Percentiles rank a stretch among this genome's conserved stretches.
Conservation (phyloP, 1,284 basidiomycete genomes). For the Mycena citricolor region DNA sequence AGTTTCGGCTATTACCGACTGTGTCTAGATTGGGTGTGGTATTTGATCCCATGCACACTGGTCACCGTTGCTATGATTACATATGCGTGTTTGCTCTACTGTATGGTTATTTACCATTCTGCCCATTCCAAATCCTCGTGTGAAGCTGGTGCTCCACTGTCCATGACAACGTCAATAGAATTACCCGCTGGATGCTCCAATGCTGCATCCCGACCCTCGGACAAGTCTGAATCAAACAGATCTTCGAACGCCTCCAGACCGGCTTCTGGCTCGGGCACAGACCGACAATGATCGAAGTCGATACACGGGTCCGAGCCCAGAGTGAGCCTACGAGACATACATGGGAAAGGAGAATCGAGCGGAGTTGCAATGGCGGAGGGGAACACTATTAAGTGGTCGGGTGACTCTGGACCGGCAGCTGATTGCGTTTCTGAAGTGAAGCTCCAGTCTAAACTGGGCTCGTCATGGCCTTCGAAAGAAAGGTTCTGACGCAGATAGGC, state of each 20-base stretch:
- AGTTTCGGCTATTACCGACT: constrained; percentile 10
- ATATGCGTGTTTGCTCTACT: neutral
- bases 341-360: no score
- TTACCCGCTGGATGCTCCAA: constrained; percentile 15
- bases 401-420: no score
- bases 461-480: no score
- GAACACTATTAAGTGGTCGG: no score
- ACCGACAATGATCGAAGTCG: constrained; percentile 19
- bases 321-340: no score
- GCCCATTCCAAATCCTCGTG: constrained; percentile 17
- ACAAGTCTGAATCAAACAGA: neutral
- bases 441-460: no score
- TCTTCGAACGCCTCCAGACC: constrained; percentile 14
- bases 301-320: constrained; percentile 18
- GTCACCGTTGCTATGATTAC: constrained; percentile 2
- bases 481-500: no score
- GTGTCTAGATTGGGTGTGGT: no score
- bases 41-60: neutral
- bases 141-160: constrained; percentile 5
- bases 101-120: no score
- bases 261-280: no score
- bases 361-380: no score
- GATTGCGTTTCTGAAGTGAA: no score
- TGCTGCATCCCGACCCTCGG: neutral
- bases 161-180: constrained; percentile 1